Evolutionary conservation across 768 basidiomycete species (phyloP), one percentile per base, ranked within the genome.

Genomic region (Obba rivulosa): DNA sequence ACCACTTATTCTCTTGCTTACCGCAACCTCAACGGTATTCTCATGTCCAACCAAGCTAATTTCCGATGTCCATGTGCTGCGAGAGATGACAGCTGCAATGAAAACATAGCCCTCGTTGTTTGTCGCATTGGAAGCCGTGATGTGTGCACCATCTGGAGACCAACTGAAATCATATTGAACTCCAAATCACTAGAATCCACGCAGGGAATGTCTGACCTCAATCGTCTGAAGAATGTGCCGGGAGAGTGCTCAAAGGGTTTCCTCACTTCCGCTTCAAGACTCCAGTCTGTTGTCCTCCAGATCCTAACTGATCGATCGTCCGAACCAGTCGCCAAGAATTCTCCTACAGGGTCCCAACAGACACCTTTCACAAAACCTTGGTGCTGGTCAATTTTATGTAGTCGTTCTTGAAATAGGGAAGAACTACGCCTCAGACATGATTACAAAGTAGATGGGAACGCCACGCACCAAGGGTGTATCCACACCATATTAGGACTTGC

Each of bases 131-230:
- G 95, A 95, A 1, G 94, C 91, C 3, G 93, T 96, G 51, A 99
- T 92, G 62, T 96, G 92, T 2, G 95, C 90, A n/a, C 96, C 96
- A 61, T 98, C 96, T 2, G 96, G 96, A 1, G 94, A 97, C 96
- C 96, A 99, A 58, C 94, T 96, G 52, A 7, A n/a, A n/a, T 53
- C 10, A 49, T 42, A 31, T 31, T 31, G 28, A 31, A 13, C 28
- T 35, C 10, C 34, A 28, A 43, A 42, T 49, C 17, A 20, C 5
- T n/a, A 38, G 20, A 38, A 20, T 1, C 4, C 17, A 42, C 43
- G 4, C 44, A 23, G 34, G 20, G 3, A 2, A 8, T 31, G 17
- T 17, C 66, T 9, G 49, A 88, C 92, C 92, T 94, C 20, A 96
- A 72, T 51, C 94, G 74, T 46, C 92, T 76, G 67, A 96, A 94